Percentiles rank a stretch among this genome's conserved stretches.
phyloP scores from a whole-genome alignment of 768 basidiomycete genomes.

The Suillus americanus region DNA sequence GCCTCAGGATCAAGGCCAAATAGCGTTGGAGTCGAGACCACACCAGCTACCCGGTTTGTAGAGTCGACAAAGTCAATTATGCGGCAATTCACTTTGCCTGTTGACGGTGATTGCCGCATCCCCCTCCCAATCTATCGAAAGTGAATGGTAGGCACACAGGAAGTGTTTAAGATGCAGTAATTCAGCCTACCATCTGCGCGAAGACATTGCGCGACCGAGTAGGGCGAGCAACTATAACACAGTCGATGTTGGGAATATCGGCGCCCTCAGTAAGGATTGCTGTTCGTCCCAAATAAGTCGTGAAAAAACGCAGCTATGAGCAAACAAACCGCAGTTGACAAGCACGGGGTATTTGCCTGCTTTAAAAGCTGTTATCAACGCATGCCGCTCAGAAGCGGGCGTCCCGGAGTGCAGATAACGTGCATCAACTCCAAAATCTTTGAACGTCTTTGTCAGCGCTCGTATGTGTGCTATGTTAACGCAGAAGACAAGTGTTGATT shows the following conservation, averaged over 20 bases:
- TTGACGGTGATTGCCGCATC: slow-evolving; percentile 79
- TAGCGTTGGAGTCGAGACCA: slow-evolving; percentile 78
- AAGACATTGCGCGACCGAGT: slow-evolving; percentile 88
- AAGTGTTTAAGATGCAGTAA: background rate
- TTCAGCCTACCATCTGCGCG: slow-evolving; percentile 77
- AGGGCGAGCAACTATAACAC: slow-evolving; percentile 83
- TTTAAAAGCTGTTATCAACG: slow-evolving; percentile 66
- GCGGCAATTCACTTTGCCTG: slow-evolving; percentile 80
- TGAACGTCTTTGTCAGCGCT: slow-evolving; percentile 71
- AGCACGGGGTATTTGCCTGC: slow-evolving; percentile 79
- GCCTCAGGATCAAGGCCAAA: slow-evolving; percentile 81
- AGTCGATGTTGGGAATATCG: slow-evolving; percentile 94
- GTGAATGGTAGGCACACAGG: background rate
- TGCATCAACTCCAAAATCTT: slow-evolving; percentile 78
- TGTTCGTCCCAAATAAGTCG: slow-evolving; percentile 10
- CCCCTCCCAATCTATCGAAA: slow-evolving; percentile 82
- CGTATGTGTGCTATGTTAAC: slow-evolving; percentile 81
- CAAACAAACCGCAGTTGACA: slow-evolving; percentile 73
- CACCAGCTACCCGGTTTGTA: slow-evolving; percentile 60
- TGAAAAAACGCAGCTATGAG: background rate
- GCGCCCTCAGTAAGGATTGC: slow-evolving; percentile 92
- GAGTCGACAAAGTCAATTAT: slow-evolving; percentile 93
- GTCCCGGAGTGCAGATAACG: slow-evolving; percentile 76
- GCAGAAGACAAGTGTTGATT: slow-evolving; percentile 92
- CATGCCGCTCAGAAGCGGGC: slow-evolving; percentile 58